phyloP scores from a whole-genome alignment of 202 grass and related monocot species.

The Carex arenaria region DNA sequence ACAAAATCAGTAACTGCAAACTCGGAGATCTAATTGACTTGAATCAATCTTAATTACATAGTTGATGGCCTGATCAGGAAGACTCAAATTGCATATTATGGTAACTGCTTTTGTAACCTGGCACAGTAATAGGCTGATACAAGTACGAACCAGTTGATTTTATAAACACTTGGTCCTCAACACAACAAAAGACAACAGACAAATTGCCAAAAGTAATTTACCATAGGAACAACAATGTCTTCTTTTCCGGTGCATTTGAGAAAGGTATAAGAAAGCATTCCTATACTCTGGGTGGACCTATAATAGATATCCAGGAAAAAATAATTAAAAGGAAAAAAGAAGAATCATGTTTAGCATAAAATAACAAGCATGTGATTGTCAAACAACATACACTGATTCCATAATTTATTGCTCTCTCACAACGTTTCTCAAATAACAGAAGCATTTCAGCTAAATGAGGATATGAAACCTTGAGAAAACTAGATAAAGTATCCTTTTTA shows the following conservation, averaged over 20 bases:
- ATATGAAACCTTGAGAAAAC: not conserved
- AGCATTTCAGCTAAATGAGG: not conserved
- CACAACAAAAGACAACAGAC: conserved; percentile 6
- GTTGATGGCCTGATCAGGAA: not conserved
- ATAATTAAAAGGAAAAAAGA: conserved; percentile 6
- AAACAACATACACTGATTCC: not conserved
- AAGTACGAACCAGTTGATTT: not conserved
- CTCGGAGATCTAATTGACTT: not conserved
- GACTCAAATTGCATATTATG: not conserved
- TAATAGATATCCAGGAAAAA: conserved; percentile 22
- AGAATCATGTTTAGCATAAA: not conserved
- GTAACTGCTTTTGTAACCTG: not conserved
- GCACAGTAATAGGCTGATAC: not conserved
- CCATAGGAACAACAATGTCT: conserved; percentile 98
- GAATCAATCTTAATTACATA: not conserved
- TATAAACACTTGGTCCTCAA: not conserved
- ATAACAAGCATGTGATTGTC: not conserved
- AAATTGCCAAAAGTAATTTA: conserved; percentile 28
- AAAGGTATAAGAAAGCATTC: conserved; percentile 99
- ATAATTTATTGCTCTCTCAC: not conserved
- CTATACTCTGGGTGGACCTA: conserved; percentile 90
- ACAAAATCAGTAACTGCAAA: not conserved
- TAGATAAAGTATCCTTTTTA: not conserved
- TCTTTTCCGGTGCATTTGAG: conserved; percentile 74
- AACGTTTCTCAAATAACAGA: not conserved